A percentile compares a stretch with the other conserved stretches of the same genome.
Conservation (phyloP, 371 early-diverging fungal genomes). For the Caulochytrium protostelioides region DNA sequence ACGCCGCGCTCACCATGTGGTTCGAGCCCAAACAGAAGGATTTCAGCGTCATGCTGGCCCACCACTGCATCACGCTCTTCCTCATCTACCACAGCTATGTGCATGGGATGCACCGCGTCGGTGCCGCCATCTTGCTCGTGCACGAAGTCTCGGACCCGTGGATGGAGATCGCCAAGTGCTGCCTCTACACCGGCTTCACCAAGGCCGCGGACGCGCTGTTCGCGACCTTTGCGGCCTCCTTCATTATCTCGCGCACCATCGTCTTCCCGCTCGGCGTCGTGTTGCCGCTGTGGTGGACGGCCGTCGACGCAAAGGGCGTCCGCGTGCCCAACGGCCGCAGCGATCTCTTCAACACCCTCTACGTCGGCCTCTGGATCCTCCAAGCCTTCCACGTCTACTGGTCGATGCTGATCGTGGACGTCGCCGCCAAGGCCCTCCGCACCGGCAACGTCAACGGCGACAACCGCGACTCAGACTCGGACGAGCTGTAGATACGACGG, state of each 20-base stretch:
- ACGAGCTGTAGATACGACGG: too few relatives aligned
- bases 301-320: constrained; percentile 6
- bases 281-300: background rate
- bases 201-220: constrained; percentile 26
- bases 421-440: background rate
- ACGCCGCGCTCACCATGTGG: constrained; percentile 7
- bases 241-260: constrained; percentile 22
- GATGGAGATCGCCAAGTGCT: constrained; percentile 36
- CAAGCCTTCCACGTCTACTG: constrained; percentile 18
- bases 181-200: constrained; percentile 15
- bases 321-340: constrained; percentile 5
- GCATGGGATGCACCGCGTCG: constrained; percentile 19
- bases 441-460: constrained; percentile 1
- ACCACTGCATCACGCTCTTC: constrained; percentile 29
- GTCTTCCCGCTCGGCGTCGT: constrained; percentile 18
- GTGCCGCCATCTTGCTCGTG: constrained; percentile 25
- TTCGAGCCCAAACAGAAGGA: constrained; percentile 12
- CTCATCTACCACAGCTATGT: constrained; percentile 19
- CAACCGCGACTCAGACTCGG: background rate
- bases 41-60: constrained; percentile 19
- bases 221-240: constrained; percentile 24
- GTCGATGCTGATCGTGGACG: constrained; percentile 4
- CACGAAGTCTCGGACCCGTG: constrained; percentile 39
- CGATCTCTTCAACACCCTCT: constrained; percentile 5
- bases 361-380: constrained; percentile 10